Conservation (phyloP, 2,329 filamentous ascomycete species). For the Blumeria graminis region DNA sequence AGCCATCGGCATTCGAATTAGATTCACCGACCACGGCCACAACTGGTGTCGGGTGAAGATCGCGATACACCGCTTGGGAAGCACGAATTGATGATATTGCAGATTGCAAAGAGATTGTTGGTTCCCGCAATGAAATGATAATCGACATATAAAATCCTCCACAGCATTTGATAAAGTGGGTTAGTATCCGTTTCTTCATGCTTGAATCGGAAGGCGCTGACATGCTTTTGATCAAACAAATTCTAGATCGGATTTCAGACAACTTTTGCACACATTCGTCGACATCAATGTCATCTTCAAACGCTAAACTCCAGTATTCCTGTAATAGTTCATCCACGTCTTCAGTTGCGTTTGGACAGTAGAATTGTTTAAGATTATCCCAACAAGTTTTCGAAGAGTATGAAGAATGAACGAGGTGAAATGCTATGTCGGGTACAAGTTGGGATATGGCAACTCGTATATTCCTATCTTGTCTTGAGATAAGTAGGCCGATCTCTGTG, state of each 20-base stretch:
- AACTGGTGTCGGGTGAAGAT: background rate
- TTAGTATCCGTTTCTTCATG: background rate
- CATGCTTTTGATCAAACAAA: background rate
- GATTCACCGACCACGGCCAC: background rate
- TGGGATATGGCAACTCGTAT: background rate
- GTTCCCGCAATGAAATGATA: background rate
- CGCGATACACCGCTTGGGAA: background rate
- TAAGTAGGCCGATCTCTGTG: background rate
- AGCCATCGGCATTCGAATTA: background rate
- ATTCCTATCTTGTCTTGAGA: background rate
- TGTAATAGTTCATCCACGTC: background rate
- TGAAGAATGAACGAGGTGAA: background rate
- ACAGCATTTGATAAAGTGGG: background rate
- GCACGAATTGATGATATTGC: background rate
- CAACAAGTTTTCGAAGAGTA: background rate
- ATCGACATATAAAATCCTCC: slow-evolving; percentile 1
- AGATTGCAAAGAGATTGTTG: background rate
- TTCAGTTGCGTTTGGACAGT: background rate
- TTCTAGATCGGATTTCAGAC: background rate
- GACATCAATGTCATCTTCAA: background rate
- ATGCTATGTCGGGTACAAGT: background rate
- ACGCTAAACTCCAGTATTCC: background rate
- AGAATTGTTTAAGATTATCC: background rate
- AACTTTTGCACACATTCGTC: background rate
- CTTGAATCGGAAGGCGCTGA: background rate